Evolutionary conservation across 1,284 basidiomycete genomes (phyloP).

Genomic region (Fomitopsis palustris): DNA sequence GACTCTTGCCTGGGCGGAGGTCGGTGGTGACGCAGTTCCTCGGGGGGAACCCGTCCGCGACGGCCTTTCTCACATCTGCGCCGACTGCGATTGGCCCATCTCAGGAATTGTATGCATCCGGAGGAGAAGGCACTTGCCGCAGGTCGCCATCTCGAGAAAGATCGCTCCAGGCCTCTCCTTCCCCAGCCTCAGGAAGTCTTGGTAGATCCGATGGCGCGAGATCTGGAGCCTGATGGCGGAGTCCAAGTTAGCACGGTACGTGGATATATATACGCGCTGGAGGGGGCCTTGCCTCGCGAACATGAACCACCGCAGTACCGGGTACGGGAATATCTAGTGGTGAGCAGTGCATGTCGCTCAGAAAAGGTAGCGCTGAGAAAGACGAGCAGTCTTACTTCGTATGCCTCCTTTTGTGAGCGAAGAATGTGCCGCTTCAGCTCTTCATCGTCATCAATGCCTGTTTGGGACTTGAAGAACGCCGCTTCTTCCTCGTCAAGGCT

Average conservation of each 20-base stretch:
- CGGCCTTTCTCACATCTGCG: slow-evolving; percentile 39
- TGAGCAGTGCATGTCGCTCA: no score
- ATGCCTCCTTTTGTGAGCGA: slow-evolving; percentile 37
- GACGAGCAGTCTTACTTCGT: slow-evolving; percentile 30
- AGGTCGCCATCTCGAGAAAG: slow-evolving; percentile 45
- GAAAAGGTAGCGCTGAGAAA: no score
- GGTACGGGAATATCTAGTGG: slow-evolving; percentile 34
- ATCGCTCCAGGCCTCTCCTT: slow-evolving; percentile 38
- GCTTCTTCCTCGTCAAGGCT: slow-evolving; percentile 22
- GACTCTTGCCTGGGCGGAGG: slow-evolving; percentile 28
- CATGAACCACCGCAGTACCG: slow-evolving; percentile 37
- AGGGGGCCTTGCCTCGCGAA: slow-evolving; percentile 37
- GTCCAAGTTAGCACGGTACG: not conserved
- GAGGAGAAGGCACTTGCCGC: slow-evolving; percentile 37
- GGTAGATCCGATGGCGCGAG: slow-evolving; percentile 36
- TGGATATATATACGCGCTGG: not conserved
- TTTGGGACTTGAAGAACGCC: slow-evolving; percentile 36
- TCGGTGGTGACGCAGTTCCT: slow-evolving; percentile 34
- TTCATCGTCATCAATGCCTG: slow-evolving; percentile 35
- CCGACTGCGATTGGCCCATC: slow-evolving; percentile 31
- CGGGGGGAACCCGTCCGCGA: slow-evolving; percentile 36
- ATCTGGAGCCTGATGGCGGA: slow-evolving; percentile 36
- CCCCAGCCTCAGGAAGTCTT: slow-evolving; percentile 36
- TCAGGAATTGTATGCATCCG: not conserved
- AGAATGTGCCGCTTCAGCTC: slow-evolving; percentile 42